Conservation (phyloP, 805 yeast species). For the Wickerhamiella brachini region DNA sequence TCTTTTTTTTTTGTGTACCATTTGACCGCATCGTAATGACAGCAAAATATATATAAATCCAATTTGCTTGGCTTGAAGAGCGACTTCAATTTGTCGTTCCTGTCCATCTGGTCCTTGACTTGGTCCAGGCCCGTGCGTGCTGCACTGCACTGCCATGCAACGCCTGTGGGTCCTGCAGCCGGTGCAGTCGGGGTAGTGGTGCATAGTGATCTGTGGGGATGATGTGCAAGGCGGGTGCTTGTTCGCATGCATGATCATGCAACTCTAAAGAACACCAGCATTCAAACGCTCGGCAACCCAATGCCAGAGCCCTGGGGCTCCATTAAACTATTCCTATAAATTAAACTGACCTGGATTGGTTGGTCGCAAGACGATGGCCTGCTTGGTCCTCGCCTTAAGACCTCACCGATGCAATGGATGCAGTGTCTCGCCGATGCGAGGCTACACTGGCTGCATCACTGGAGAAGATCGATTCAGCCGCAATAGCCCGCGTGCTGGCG, state of each 20-base stretch:
- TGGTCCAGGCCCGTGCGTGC: neutral
- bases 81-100: too few species aligned
- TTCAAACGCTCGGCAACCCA: too few species aligned
- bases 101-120: too few species aligned
- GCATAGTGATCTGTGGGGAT: neutral
- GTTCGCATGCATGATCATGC: neutral
- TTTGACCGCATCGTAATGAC: neutral
- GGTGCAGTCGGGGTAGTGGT: neutral
- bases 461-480: constrained; percentile 21
- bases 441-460: neutral
- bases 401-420: constrained; percentile 1
- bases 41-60: neutral
- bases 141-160: neutral
- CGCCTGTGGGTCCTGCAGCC: neutral
- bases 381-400: neutral
- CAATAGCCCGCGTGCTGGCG: constrained; percentile 25
- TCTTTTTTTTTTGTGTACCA: neutral
- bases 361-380: too few species aligned
- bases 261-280: too few species aligned
- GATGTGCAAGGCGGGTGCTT: neutral
- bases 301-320: too few species aligned
- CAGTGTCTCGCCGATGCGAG: constrained; percentile 5
- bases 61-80: neutral
- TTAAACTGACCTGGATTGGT: neutral
- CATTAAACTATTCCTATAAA: too few species aligned